phyloP scores from a whole-genome alignment of 2,329 filamentous ascomycete genomes.

The Pseudogymnoascus sp. region DNA sequence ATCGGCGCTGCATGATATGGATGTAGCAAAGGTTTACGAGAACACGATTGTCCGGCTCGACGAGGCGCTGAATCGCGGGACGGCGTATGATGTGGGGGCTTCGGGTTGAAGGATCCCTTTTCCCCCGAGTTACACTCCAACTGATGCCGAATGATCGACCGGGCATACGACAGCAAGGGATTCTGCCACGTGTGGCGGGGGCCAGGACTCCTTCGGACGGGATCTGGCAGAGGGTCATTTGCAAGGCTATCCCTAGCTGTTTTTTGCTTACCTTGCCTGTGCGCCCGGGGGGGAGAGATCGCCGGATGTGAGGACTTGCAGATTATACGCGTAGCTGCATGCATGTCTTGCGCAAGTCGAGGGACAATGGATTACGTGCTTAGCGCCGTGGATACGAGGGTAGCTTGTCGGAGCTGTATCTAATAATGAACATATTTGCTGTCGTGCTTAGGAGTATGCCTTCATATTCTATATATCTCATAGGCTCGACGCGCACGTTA shows the following conservation, averaged over 20 bases:
- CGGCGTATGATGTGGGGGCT: slow-evolving; percentile 11
- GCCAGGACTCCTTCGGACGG: neutral
- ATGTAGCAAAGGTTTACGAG: slow-evolving; percentile 70
- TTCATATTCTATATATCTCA: neutral
- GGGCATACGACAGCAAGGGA: neutral
- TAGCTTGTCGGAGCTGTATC: neutral
- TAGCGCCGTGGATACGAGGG: neutral
- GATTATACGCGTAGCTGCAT: neutral
- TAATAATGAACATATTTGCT: neutral
- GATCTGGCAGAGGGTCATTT: slow-evolving; percentile 1
- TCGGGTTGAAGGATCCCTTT: neutral
- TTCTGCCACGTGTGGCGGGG: neutral
- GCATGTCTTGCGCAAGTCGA: neutral
- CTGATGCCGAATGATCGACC: neutral
- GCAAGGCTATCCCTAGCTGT: neutral
- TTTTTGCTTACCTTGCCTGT: neutral
- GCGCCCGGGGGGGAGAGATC: neutral
- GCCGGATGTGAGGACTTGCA: neutral
- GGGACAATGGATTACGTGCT: neutral
- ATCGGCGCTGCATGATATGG: slow-evolving; percentile 55
- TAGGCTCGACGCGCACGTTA: neutral
- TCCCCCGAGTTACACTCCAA: neutral
- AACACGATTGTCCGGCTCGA: slow-evolving; percentile 68
- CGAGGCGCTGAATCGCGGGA: slow-evolving; percentile 45
- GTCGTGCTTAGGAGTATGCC: neutral